Evolutionary conservation across 352 stramenopile species (phyloP).

Genomic region (Globisporangium spinosum): DNA sequence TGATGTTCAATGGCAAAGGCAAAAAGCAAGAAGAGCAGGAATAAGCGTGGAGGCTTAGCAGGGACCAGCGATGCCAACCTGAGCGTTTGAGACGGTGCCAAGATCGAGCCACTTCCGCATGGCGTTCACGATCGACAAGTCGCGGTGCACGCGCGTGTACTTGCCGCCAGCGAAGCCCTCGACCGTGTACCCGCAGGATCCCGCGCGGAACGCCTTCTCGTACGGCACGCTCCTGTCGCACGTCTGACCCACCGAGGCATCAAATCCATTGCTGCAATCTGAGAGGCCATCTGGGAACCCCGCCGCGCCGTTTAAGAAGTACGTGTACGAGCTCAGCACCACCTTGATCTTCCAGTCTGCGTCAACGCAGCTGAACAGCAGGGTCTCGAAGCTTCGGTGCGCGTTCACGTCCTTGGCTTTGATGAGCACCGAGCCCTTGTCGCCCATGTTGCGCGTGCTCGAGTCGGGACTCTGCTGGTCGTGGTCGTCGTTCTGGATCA

Average conservation of each 20-base stretch:
- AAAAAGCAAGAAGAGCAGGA: not conserved
- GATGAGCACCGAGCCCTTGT: conserved; percentile 51
- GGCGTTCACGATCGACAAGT: conserved; percentile 57
- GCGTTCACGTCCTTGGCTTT: conserved; percentile 42
- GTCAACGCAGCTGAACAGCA: conserved; percentile 50
- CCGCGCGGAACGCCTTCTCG: conserved; percentile 44
- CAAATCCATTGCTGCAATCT: conserved; percentile 35
- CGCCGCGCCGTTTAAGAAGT: conserved; percentile 36
- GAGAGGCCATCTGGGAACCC: conserved; percentile 57
- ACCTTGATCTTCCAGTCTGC: conserved; percentile 69
- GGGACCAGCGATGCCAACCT: conserved; percentile 34
- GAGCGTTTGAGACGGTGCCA: conserved; percentile 20
- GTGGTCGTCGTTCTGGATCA: conserved; percentile 76
- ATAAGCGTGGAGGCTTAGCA: conserved; percentile 20
- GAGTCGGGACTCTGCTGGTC: conserved; percentile 62
- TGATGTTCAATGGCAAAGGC: not conserved
- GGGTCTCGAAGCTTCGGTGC: conserved; percentile 57
- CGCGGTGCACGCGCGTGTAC: conserved; percentile 67
- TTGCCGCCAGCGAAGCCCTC: conserved; percentile 43
- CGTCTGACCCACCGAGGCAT: conserved; percentile 25
- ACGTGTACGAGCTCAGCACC: conserved; percentile 68
- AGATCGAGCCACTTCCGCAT: conserved; percentile 54
- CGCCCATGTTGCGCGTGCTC: conserved; percentile 48
- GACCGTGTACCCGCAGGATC: conserved; percentile 56
- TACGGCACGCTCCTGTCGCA: conserved; percentile 39